These are phyloP conservation scores for Ophiocordyceps camponoti-floridani DNA, from an alignment of 2,329 filamentous ascomycete genomes.

Conservation along the genomic window DNA sequence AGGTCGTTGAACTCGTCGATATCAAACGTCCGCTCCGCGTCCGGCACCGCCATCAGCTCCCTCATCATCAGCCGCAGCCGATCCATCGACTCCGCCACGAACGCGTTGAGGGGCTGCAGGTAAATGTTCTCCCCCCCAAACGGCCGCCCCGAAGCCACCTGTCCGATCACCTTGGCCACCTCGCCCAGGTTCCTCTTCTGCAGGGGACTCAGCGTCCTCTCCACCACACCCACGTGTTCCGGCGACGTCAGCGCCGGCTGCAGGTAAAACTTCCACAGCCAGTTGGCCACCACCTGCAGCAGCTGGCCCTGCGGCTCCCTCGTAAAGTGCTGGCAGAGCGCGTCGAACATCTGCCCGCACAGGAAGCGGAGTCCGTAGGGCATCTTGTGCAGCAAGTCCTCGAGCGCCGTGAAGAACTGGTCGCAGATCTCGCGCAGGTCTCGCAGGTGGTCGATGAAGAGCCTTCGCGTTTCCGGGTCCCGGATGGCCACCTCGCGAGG, in stretches of 20 bases:
- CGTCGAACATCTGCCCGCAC: slow-evolving; percentile 69
- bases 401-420: slow-evolving; percentile 66
- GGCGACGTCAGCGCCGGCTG: slow-evolving; percentile 78
- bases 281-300: slow-evolving; percentile 71
- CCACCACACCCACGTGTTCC: slow-evolving; percentile 83
- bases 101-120: slow-evolving; percentile 84
- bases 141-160: slow-evolving; percentile 71
- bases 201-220: slow-evolving; percentile 71
- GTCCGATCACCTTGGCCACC: slow-evolving; percentile 78
- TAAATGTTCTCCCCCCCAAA: slow-evolving; percentile 95
- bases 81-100: slow-evolving; percentile 70
- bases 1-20: slow-evolving; percentile 98
- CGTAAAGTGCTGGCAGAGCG: slow-evolving; percentile 59
- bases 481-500: slow-evolving; percentile 88
- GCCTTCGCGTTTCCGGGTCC: slow-evolving; percentile 76
- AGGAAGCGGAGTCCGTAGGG: slow-evolving; percentile 86
- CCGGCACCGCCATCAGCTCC: slow-evolving; percentile 64
- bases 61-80: slow-evolving; percentile 59
- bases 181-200: slow-evolving; percentile 87
- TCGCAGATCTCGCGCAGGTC: slow-evolving; percentile 90
- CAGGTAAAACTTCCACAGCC: slow-evolving; percentile 89
- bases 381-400: slow-evolving; percentile 73
- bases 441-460: slow-evolving; percentile 87
- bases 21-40: slow-evolving; percentile 83
- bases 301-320: slow-evolving; percentile 61